A percentile compares a stretch with the other conserved stretches of the same genome.
Conservation (phyloP, 179 eudicot species). For the Beta macrorhiza region DNA sequence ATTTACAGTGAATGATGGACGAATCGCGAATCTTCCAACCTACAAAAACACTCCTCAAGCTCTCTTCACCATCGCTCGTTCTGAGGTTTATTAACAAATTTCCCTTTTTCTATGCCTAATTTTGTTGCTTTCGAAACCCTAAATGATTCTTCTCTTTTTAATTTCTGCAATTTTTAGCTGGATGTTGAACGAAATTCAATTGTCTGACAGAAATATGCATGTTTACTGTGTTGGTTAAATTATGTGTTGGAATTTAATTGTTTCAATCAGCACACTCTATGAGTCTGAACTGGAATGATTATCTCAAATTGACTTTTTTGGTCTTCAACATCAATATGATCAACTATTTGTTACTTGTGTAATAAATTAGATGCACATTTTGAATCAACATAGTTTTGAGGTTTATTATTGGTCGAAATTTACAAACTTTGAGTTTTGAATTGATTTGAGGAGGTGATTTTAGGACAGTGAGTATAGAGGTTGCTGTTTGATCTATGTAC, state of each 20-base stretch:
- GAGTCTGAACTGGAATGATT: no score
- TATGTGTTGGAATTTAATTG: no score
- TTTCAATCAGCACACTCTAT: no score
- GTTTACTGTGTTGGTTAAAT: neutral
- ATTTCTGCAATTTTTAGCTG: no score
- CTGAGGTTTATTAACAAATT: slow-evolving; percentile 45
- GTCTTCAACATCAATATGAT: no score
- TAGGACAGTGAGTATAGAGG: neutral
- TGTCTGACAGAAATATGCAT: neutral
- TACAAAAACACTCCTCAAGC: slow-evolving; percentile 91
- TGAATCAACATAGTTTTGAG: no score
- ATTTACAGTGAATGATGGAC: slow-evolving; percentile 72
- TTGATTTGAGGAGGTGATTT: neutral
- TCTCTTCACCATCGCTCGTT: slow-evolving; percentile 74
- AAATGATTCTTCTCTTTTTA: neutral
- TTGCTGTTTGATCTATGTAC: neutral
- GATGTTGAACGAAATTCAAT: no score
- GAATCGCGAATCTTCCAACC: slow-evolving; percentile 53
- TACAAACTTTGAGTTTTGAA: no score
- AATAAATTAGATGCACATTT: neutral
- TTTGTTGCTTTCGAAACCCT: neutral
- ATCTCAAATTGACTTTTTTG: no score
- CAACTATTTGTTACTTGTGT: neutral
- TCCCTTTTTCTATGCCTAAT: neutral
- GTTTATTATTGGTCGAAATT: no score